Evolutionary conservation across 176 grass and related monocot genomes (phyloP).

Genomic region (Bothriochloa decipiens): DNA sequence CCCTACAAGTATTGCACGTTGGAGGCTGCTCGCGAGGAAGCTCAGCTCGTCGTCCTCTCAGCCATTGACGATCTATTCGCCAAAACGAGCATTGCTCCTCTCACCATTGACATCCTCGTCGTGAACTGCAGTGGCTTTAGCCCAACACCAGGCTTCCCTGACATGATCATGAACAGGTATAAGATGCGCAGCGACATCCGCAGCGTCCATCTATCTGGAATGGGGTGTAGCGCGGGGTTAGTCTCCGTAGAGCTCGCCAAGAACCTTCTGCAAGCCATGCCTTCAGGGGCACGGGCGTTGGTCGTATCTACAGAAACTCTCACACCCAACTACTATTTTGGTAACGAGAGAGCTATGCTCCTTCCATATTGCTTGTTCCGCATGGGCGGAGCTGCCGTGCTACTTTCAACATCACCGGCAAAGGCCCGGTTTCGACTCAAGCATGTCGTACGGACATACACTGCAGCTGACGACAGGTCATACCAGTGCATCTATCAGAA

Average conservation of each 20-base stretch:
- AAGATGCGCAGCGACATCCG: constrained; percentile 39
- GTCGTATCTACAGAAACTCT: constrained; percentile 4
- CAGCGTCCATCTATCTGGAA: constrained; percentile 43
- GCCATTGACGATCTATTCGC: constrained; percentile 39
- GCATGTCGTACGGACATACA: constrained; percentile 1
- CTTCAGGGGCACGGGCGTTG: constrained; percentile 6
- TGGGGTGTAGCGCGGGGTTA: constrained; percentile 49
- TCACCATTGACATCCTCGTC: constrained; percentile 40
- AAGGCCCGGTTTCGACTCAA: constrained; percentile 23
- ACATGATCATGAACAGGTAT: constrained; percentile 44
- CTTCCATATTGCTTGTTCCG: constrained; percentile 8
- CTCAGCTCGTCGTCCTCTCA: constrained; percentile 36
- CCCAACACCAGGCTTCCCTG: constrained; percentile 39
- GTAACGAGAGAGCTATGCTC: constrained; percentile 20
- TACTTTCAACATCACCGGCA: background rate
- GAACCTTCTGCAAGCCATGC: constrained; percentile 37
- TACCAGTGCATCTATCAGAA: constrained; percentile 24
- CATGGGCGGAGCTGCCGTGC: constrained; percentile 14
- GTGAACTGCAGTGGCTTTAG: constrained; percentile 46
- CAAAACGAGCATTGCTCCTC: constrained; percentile 17
- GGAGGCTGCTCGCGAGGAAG: constrained; percentile 15
- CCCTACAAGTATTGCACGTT: background rate
- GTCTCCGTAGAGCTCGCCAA: constrained; percentile 39
- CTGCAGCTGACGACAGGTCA: background rate
- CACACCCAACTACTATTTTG: background rate